These are phyloP conservation scores for Sporormia fimetaria DNA, from an alignment of 495 filamentous ascomycete genomes.

Conservation along the genomic window DNA sequence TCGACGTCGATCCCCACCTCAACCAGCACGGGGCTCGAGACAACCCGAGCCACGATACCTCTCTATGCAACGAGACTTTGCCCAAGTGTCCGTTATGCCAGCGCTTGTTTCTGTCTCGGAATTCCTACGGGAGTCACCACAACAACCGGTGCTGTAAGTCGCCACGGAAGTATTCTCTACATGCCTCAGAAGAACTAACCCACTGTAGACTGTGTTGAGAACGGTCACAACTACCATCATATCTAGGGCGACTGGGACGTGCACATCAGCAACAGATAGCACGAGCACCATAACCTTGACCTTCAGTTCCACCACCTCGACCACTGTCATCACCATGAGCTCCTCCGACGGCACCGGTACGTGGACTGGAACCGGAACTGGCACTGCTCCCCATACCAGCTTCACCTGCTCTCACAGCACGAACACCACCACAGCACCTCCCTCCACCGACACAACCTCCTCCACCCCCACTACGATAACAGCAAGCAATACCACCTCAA, in stretches of 20 bases:
- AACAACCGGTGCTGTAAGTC: slow-evolving; percentile 10
- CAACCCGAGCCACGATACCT: slow-evolving; percentile 7
- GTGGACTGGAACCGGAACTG: not conserved
- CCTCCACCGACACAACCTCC: not conserved
- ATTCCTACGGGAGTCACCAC: slow-evolving; percentile 1
- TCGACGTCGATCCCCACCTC: not conserved
- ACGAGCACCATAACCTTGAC: not conserved
- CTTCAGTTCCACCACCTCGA: not conserved
- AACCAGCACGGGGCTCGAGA: not conserved
- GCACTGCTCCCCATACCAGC: not conserved
- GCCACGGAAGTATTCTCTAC: not conserved
- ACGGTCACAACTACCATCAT: slow-evolving; percentile 5
- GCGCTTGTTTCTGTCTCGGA: slow-evolving; percentile 11
- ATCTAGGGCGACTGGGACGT: not conserved
- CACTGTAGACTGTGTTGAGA: slow-evolving; percentile 5
- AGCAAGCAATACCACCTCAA: not conserved
- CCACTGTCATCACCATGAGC: not conserved
- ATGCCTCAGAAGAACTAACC: not conserved
- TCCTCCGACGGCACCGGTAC: not conserved
- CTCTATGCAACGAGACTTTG: slow-evolving; percentile 17
- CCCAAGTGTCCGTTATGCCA: slow-evolving; percentile 4
- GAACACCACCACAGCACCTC: not conserved
- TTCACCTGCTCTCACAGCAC: not conserved
- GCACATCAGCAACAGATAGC: not conserved
- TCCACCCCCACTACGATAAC: not conserved